Conservation (phyloP, 805 yeast species). For the Cyberlindnera americana region DNA sequence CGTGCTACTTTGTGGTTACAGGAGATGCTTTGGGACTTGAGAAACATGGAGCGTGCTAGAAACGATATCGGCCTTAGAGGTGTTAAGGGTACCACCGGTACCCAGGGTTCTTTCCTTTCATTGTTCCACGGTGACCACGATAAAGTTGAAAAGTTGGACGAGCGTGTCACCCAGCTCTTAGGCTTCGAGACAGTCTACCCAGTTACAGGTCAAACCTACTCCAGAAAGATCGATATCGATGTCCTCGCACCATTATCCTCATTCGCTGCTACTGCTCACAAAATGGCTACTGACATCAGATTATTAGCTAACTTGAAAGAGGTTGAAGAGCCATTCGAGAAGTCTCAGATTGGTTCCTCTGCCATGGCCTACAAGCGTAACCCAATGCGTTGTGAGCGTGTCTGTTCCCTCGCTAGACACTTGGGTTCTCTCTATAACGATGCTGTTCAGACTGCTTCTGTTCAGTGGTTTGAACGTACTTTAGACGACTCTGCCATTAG, state of each 20-base stretch:
- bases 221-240: conserved; percentile 96
- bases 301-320: conserved; percentile 95
- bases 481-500: conserved; percentile 97
- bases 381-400: conserved; percentile 99
- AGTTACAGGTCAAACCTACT: conserved; percentile 98
- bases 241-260: conserved; percentile 89
- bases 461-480: conserved; percentile 99
- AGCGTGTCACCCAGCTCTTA: conserved; percentile 85
- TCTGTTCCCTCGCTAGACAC: conserved; percentile 97
- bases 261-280: conserved; percentile 94
- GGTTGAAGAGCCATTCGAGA: conserved; percentile 97
- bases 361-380: conserved; percentile 99
- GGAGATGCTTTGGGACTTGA: conserved; percentile 95
- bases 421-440: conserved; percentile 87
- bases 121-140: conserved; percentile 96
- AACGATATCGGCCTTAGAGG: conserved; percentile 96
- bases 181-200: conserved; percentile 97
- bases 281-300: conserved; percentile 96
- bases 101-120: conserved; percentile 94
- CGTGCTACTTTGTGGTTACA: conserved; percentile 97
- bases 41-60: conserved; percentile 94
- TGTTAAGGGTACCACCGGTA: conserved; percentile 98
- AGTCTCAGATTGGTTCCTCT: conserved; percentile 95
- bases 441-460: conserved; percentile 94
- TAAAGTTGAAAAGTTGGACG: conserved; percentile 89